Conservation (phyloP, 768 basidiomycete genomes). For the Gloeophyllum trabeum region DNA sequence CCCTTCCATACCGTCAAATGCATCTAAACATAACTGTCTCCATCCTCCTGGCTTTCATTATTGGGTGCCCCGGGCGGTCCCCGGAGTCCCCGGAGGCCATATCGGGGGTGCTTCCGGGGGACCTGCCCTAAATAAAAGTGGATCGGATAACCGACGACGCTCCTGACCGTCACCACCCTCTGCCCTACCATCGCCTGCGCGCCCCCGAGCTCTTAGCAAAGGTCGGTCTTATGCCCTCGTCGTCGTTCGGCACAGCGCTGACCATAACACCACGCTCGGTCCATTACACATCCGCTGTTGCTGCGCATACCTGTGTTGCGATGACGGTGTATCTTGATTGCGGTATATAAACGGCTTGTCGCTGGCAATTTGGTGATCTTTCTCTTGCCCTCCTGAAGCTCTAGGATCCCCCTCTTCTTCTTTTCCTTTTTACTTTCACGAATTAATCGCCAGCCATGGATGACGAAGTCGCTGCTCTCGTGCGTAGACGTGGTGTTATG, state of each 20-base stretch:
- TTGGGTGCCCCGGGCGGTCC: no score
- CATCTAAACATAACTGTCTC: no score
- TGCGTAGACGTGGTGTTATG: constrained; percentile 10
- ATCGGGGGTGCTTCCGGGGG: no score
- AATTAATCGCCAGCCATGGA: constrained; percentile 25
- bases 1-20: no score
- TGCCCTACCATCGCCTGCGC: background rate
- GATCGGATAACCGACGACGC: background rate
- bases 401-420: constrained; percentile 16
- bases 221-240: background rate
- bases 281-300: background rate
- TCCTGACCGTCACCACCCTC: background rate
- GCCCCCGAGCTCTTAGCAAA: background rate
- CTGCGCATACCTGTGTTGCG: background rate
- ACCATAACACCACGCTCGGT: background rate
- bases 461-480: constrained; percentile 38
- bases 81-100: no score
- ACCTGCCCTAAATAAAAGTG: background rate
- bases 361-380: background rate
- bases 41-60: no score
- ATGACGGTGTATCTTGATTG: background rate
- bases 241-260: background rate
- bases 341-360: background rate
- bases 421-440: constrained; percentile 11
- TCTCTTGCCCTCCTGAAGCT: constrained; percentile 12